These are phyloP conservation scores for Ceratonia siliqua DNA, from an alignment of 306 rosid species.

Conservation along the genomic window DNA sequence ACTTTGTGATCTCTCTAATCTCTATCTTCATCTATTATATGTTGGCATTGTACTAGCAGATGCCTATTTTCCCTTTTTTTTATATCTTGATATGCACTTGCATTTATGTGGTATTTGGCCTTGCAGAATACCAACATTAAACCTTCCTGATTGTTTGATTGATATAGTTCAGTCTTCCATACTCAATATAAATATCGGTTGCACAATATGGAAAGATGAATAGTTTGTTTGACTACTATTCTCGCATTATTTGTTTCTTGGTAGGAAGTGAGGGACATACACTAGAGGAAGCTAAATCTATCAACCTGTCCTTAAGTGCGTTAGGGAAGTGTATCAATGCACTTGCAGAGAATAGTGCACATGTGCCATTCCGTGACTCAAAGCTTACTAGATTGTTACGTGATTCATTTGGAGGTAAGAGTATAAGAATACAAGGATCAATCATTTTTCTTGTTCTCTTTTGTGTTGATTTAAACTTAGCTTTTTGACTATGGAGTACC, in stretches of 20 bases:
- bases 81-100: conserved; percentile 12
- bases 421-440: conserved; percentile 21
- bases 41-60: conserved; percentile 15
- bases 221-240: conserved; percentile 21
- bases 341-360: conserved; percentile 90
- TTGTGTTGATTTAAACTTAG: neutral
- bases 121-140: neutral
- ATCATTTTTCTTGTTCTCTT: conserved; percentile 8
- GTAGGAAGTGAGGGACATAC: conserved; percentile 99
- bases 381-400: conserved; percentile 93
- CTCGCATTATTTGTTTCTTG: conserved; percentile 37
- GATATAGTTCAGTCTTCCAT: conserved; percentile 26
- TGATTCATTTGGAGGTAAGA: conserved; percentile 95
- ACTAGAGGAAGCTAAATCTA: conserved; percentile 96
- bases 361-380: conserved; percentile 97
- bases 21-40: conserved; percentile 22
- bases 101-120: conserved; percentile 5
- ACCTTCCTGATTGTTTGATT: conserved; percentile 13
- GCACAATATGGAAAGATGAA: conserved; percentile 15
- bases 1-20: conserved; percentile 19
- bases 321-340: conserved; percentile 96
- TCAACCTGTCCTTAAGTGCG: conserved; percentile 94
- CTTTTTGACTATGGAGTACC: conserved; percentile 2
- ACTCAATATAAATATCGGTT: conserved; percentile 10
- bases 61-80: neutral